These are phyloP conservation scores for Fusarium liriodendri DNA, from an alignment of 2,329 filamentous ascomycete genomes.

Conservation along the genomic window DNA sequence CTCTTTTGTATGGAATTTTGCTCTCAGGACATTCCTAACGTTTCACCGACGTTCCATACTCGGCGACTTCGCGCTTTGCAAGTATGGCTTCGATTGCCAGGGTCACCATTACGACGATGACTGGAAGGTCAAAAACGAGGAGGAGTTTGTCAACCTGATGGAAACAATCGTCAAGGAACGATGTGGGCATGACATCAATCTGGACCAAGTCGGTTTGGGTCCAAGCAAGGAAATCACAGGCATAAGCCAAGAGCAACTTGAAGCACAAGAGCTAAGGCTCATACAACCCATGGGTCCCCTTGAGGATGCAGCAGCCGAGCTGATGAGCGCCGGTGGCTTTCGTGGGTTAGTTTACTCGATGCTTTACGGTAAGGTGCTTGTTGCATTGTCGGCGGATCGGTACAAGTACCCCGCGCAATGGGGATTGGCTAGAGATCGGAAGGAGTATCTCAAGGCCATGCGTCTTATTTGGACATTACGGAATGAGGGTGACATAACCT, in stretches of 20 bases:
- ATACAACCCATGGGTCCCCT: not conserved
- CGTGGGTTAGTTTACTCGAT: constrained; percentile 4
- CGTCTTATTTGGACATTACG: not conserved
- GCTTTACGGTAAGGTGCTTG: not conserved
- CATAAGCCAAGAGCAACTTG: not conserved
- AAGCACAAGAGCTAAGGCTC: not conserved
- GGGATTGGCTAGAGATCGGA: not conserved
- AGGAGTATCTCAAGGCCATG: not conserved
- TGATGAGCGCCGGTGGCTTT: not conserved
- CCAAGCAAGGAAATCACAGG: not conserved
- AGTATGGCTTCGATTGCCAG: not conserved
- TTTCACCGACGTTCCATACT: not conserved
- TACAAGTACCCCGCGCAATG: not conserved
- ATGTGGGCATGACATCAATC: not conserved
- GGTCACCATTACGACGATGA: not conserved
- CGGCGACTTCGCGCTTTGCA: not conserved
- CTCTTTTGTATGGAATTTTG: not conserved
- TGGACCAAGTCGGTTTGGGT: not conserved
- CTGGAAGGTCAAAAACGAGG: not conserved
- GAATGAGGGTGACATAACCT: not conserved
- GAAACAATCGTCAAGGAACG: not conserved
- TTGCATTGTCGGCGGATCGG: not conserved
- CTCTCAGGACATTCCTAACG: not conserved
- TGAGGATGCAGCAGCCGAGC: not conserved
- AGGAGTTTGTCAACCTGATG: not conserved